Conservation (phyloP, 2,329 filamentous ascomycete genomes). For the Trichoderma lentiforme region DNA sequence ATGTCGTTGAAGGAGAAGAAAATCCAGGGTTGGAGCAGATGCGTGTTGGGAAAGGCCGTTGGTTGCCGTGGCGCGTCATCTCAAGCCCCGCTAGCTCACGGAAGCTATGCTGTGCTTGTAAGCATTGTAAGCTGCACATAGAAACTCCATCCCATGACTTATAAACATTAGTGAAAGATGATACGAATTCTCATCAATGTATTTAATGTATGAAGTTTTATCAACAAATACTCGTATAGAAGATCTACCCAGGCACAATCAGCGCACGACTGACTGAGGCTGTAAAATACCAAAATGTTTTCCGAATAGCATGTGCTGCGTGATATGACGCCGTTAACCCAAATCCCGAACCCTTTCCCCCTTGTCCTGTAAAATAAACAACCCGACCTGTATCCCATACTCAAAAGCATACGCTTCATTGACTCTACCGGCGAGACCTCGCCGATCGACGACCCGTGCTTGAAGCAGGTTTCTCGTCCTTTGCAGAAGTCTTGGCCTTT, state of each 20-base stretch:
- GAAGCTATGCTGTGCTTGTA: neutral
- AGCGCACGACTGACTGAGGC: neutral
- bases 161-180: neutral
- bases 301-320: neutral
- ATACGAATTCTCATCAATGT: neutral
- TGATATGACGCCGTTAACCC: slow-evolving; percentile 1
- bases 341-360: neutral
- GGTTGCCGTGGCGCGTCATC: neutral
- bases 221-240: neutral
- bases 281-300: neutral
- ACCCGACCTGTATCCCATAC: neutral
- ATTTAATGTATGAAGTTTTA: neutral
- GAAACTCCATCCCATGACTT: neutral
- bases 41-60: neutral
- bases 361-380: neutral
- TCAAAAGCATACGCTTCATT: neutral
- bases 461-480: neutral
- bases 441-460: slow-evolving; percentile 6
- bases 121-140: neutral
- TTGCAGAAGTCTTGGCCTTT: slow-evolving; percentile 23
- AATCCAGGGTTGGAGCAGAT: neutral
- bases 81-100: neutral
- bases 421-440: slow-evolving; percentile 9
- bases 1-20: neutral
- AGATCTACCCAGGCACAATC: neutral